Conservation (phyloP, 495 filamentous ascomycete genomes). For the Penicillium malachiteum region DNA sequence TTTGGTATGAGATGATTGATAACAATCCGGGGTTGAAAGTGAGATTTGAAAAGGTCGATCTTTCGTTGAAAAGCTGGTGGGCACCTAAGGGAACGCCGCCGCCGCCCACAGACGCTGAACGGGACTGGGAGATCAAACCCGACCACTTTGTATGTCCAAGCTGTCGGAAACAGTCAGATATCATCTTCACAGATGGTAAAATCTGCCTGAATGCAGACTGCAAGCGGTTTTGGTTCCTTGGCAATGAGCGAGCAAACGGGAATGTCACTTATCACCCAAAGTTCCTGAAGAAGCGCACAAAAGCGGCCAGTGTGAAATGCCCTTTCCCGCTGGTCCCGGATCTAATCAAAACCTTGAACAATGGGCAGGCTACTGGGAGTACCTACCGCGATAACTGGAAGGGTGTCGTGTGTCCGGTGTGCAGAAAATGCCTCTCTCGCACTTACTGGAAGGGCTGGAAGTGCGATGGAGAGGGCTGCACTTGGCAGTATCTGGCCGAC, state of each 20-base stretch:
- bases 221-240: constrained; percentile 51
- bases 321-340: constrained; percentile 38
- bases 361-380: constrained; percentile 25
- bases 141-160: constrained; percentile 32
- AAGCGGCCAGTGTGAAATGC: background rate
- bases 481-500: constrained; percentile 35
- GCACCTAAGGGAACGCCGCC: constrained; percentile 33
- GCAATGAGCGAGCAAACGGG: constrained; percentile 21
- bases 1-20: constrained; percentile 66
- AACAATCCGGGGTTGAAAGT: constrained; percentile 51
- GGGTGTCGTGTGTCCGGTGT: constrained; percentile 74
- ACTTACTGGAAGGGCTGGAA: constrained; percentile 63
- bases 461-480: constrained; percentile 53
- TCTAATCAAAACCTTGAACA: constrained; percentile 33
- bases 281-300: constrained; percentile 54
- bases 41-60: constrained; percentile 70
- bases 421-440: constrained; percentile 62
- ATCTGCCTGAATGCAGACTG: constrained; percentile 66
- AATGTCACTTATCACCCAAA: constrained; percentile 52
- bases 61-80: constrained; percentile 68
- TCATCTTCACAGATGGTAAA: constrained; percentile 61
- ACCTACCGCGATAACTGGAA: constrained; percentile 44
- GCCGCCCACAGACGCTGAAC: constrained; percentile 11
- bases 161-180: constrained; percentile 41
- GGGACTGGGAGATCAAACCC: constrained; percentile 21